Evolutionary conservation across 139 green algal genomes (phyloP), one percentile per base, ranked within the genome.

Genomic region (Auxenochlorella protothecoides): DNA sequence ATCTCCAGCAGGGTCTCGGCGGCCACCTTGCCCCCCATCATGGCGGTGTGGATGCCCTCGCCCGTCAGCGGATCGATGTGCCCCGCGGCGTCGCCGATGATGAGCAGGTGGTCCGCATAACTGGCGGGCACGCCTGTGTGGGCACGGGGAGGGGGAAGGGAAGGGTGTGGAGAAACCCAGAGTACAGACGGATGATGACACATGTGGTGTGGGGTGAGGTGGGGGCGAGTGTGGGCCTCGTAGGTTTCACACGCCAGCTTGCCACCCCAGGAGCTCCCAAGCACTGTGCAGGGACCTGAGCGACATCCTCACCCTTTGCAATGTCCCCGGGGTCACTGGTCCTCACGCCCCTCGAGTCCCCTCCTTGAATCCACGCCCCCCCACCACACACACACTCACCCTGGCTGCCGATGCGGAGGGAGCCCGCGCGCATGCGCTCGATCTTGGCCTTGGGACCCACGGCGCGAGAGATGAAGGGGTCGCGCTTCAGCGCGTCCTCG

Each of bases 1-100:
- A 93, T 91, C 59, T 81, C 80, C 68, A 92, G 72, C 12, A 96
- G 72, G n/a, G 86, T 85, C 76, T 91, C 78, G 9, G 89, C 90
- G 6, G 88, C 89, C 15, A 86, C 88, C 80, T 94, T 93, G 78
- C 90, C 91, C 13, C 86, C 90, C 89, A 96, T 94, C 83, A 96
- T 96, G 75, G 90, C 91, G 5, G 90, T 96, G 86, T 96, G 91
- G 79, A 96, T 96, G 83, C 90, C 90, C 84, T 92, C 87, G 15
- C 84, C 83, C 10, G 91, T 96, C 59, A 96, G 75, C 5, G 91
- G 90, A 81, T 96, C 90, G 73, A 96, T 95, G 80, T 95, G 90
- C 5, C 91, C 91, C 6, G 91, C 91, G 8, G 91, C 91, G 65
- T 96, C 91, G 53, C 91, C 91, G 5, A 96, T 77, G 68, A 96